Evolutionary conservation across 805 yeast genomes (phyloP).

Genomic region (Candida hispaniensis): DNA sequence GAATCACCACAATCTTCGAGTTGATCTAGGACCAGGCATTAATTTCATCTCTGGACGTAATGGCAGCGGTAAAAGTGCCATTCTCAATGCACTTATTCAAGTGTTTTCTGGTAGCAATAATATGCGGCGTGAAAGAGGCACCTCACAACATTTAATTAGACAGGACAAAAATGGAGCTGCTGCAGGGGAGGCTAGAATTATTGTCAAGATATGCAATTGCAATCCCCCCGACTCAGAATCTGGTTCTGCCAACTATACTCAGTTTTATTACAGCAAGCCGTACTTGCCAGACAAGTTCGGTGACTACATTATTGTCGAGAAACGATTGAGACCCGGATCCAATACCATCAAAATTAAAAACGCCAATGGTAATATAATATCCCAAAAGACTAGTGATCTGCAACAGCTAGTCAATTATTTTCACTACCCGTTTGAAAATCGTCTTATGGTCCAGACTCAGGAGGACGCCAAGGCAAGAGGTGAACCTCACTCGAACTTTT

Average conservation of each 20-base stretch:
- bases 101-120: constrained; percentile 87
- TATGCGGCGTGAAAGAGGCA: constrained; percentile 59
- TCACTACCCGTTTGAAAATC: constrained; percentile 75
- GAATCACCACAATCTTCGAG: constrained; percentile 40
- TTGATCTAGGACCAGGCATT: constrained; percentile 65
- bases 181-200: constrained; percentile 52
- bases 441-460: constrained; percentile 85
- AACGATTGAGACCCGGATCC: constrained; percentile 48
- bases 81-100: constrained; percentile 66
- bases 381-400: constrained; percentile 53
- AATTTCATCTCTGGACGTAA: constrained; percentile 84
- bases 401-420: constrained; percentile 59
- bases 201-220: constrained; percentile 39
- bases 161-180: constrained; percentile 68
- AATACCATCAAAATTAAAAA: constrained; percentile 46
- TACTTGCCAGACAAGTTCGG: constrained; percentile 61
- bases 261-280: too few relatives aligned
- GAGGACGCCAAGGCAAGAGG: constrained; percentile 84
- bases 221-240: constrained; percentile 41
- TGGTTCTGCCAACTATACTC: constrained; percentile 13
- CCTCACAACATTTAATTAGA: constrained; percentile 46
- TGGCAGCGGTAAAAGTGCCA: constrained; percentile 87
- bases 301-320: constrained; percentile 52
- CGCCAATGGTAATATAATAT: constrained; percentile 40
- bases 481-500: constrained; percentile 59